phyloP scores from a whole-genome alignment of 495 filamentous ascomycete species.

The Penicillium manginii region DNA sequence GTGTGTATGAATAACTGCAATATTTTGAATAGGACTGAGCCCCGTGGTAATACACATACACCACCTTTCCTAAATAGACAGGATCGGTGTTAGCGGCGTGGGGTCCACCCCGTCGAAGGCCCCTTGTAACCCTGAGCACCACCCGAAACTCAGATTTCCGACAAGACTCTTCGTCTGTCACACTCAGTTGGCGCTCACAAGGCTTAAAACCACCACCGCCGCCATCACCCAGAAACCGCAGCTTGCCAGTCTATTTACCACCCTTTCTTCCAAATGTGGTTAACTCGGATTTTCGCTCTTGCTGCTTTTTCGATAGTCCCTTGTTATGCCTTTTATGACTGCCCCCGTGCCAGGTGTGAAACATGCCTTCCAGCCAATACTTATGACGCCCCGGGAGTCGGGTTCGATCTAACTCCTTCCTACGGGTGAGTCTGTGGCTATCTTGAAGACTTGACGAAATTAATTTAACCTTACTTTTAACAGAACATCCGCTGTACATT shows the following conservation, averaged over 20 bases:
- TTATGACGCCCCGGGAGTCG: slow-evolving; percentile 19
- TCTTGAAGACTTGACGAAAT: neutral
- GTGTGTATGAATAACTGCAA: too few relatives aligned
- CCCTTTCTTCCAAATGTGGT: neutral
- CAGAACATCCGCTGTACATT: slow-evolving; percentile 18
- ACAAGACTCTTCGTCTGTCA: too few relatives aligned
- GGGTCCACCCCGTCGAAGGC: too few relatives aligned
- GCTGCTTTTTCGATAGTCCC: neutral
- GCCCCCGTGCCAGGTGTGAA: slow-evolving; percentile 5
- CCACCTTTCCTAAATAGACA: too few relatives aligned
- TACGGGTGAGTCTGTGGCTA: slow-evolving; percentile 16
- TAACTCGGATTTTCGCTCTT: neutral
- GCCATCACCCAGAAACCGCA: neutral
- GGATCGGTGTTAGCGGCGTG: too few relatives aligned
- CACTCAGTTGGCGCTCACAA: too few relatives aligned
- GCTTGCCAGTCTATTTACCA: neutral
- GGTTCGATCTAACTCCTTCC: slow-evolving; percentile 20
- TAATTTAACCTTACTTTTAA: neutral
- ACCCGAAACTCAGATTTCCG: too few relatives aligned
- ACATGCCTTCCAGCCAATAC: slow-evolving; percentile 13
- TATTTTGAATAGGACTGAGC: too few relatives aligned
- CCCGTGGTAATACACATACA: too few relatives aligned
- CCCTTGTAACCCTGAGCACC: too few relatives aligned
- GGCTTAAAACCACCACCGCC: too few relatives aligned
- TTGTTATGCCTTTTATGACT: neutral